Evolutionary conservation across 2,329 filamentous ascomycete genomes (phyloP).

Genomic region (Domatiomyces globalis): DNA sequence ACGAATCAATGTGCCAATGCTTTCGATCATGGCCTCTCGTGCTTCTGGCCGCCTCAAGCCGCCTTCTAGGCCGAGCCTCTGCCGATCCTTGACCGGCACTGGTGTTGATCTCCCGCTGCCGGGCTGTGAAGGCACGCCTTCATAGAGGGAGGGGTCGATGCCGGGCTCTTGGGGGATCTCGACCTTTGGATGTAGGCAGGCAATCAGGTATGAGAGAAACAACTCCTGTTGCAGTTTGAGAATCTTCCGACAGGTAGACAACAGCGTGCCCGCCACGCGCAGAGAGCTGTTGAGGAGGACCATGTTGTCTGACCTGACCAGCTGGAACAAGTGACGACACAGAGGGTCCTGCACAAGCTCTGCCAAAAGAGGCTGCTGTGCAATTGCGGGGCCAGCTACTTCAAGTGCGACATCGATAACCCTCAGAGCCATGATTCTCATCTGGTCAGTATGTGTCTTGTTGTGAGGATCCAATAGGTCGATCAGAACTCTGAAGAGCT

Average conservation of each 20-base stretch:
- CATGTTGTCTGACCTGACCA: slow-evolving; percentile 93
- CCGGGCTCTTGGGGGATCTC: slow-evolving; percentile 82
- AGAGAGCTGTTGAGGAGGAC: slow-evolving; percentile 84
- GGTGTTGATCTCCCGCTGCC: slow-evolving; percentile 76
- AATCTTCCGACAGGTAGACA: slow-evolving; percentile 79
- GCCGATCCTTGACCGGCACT: slow-evolving; percentile 79
- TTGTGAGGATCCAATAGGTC: slow-evolving; percentile 90
- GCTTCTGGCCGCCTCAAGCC: slow-evolving; percentile 86
- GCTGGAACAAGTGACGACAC: slow-evolving; percentile 87
- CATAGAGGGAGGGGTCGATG: slow-evolving; percentile 82
- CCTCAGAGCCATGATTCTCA: slow-evolving; percentile 91
- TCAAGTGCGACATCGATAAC: slow-evolving; percentile 96
- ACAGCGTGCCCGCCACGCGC: slow-evolving; percentile 75
- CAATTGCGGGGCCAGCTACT: slow-evolving; percentile 88
- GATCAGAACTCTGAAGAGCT: slow-evolving; percentile 85
- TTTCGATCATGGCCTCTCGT: slow-evolving; percentile 96
- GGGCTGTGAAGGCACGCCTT: slow-evolving; percentile 75
- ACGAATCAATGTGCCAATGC: slow-evolving; percentile 74
- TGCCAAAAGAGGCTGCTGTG: slow-evolving; percentile 76
- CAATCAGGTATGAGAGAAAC: slow-evolving; percentile 84
- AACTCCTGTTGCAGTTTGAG: slow-evolving; percentile 94
- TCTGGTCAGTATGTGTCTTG: slow-evolving; percentile 78
- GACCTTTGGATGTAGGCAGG: slow-evolving; percentile 83
- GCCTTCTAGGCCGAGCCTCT: slow-evolving; percentile 83
- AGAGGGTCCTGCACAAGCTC: slow-evolving; percentile 81